Base-by-base conservation (phyloP, 495 filamentous ascomycete genomes). In the Talaromyces adpressus region DNA sequence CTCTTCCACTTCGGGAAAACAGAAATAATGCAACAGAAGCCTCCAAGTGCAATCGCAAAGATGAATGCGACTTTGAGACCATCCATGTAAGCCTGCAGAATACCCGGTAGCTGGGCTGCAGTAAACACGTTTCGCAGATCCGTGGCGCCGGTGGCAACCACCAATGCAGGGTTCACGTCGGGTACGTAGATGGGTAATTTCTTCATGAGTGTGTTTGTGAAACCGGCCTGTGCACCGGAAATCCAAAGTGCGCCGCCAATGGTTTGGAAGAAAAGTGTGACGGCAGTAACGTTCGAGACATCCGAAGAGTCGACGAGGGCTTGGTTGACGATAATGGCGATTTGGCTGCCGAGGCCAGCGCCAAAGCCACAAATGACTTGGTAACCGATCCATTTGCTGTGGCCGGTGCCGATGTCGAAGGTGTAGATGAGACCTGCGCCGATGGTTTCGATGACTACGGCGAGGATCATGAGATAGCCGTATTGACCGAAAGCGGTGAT, bases 401-500 rank as follows among this genome's bases (percentile, higher is more conserved):
- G n/a, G 9, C 56, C 34, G 29, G 66, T 72, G 29, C 62, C 62
- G 27, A 73, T 58, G 39, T 69, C 51, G 59, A 72, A 63, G 12
- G 71, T 73, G 54, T 71, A 74, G 14, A 81, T 39, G 7, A 84
- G 65, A 0, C 88, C 89, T 20, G 77, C 75, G 18, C 87, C 90
- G 63, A 92, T 72, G 0, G 85, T 67, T 16, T 71, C 69, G 16
- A 92, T 25, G 18, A 82, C 73, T 14, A 79, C 70, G 7, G 80
- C 75, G 7, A 75, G 59, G 25, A 85, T 71, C 72, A 87, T 83
- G 66, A 84, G 52, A 32, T 82, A 39, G 87, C 80, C 77, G 72
- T 88, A 87, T 70, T 89, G 84, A 0, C 89, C 88, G 59, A 81
- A 71, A 1, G 71, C 64, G 1, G 82, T 81, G 57, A 89, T 81